Conservation (phyloP, 495 filamentous ascomycete genomes). For the Penicillium ucsense region DNA sequence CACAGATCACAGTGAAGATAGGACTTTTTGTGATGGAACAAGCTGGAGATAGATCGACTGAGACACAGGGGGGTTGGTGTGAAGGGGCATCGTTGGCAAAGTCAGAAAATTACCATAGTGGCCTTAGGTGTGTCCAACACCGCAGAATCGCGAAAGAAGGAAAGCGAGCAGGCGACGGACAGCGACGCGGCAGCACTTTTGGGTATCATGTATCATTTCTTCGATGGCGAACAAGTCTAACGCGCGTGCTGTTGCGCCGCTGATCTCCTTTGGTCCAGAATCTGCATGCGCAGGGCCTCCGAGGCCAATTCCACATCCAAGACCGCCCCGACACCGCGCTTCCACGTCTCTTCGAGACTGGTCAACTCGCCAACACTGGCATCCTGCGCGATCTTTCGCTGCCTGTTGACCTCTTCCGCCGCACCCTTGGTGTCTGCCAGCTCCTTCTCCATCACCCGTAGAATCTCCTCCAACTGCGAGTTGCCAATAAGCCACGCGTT, state of each 20-base stretch:
- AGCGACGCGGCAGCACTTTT: no score
- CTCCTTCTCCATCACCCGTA: conserved; percentile 67
- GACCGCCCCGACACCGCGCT: conserved; percentile 55
- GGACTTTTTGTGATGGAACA: no score
- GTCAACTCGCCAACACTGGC: conserved; percentile 55
- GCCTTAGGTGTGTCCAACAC: no score
- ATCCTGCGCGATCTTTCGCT: conserved; percentile 62
- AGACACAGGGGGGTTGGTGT: background rate
- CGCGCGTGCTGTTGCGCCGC: conserved; percentile 27
- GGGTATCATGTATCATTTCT: background rate
- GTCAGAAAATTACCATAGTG: no score
- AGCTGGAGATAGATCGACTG: no score
- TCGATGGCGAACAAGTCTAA: conserved; percentile 3
- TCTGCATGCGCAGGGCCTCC: conserved; percentile 57
- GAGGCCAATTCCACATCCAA: conserved; percentile 69
- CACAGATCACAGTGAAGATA: no score
- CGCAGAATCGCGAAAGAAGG: no score
- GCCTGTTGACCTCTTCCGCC: conserved; percentile 60
- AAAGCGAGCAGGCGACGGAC: no score
- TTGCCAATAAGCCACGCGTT: conserved; percentile 89
- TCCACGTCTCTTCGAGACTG: conserved; percentile 65
- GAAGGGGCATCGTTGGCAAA: background rate
- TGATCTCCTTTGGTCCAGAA: conserved; percentile 44
- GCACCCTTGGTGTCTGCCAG: conserved; percentile 54
- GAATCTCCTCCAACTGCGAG: conserved; percentile 60